Percentiles rank a stretch among this genome's conserved stretches.
Evolutionary conservation across 1,139 yeast species (phyloP).

Genomic region (Geotrichum phurueaensis): DNA sequence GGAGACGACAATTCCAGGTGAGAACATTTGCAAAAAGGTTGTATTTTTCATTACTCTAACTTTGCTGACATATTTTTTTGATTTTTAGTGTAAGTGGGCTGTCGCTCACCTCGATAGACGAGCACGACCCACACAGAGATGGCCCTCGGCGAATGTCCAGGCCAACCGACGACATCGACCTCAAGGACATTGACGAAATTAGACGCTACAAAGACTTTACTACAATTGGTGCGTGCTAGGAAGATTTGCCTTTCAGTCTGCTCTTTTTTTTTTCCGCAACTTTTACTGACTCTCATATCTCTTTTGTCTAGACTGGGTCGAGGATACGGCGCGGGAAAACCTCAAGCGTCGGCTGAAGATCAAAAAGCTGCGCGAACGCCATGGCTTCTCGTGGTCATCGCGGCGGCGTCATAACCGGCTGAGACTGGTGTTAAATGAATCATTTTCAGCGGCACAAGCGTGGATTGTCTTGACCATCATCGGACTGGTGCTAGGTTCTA

Average conservation of each 20-base stretch:
- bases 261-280: not conserved
- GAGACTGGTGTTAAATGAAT: conserved; percentile 16
- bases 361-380: conserved; percentile 17
- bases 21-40: not conserved
- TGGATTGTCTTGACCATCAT: conserved; percentile 73
- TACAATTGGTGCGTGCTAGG: conserved; percentile 24
- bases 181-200: conserved; percentile 28
- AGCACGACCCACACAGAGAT: not conserved
- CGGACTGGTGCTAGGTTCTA: conserved; percentile 70
- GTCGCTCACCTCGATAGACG: conserved; percentile 14
- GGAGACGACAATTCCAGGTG: not conserved
- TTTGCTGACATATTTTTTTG: not conserved
- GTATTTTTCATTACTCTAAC: not conserved
- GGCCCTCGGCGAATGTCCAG: not conserved
- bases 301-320: conserved; percentile 70
- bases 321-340: conserved; percentile 63
- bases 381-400: conserved; percentile 5
- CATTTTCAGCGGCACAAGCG: conserved; percentile 48
- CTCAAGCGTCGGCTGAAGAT: conserved; percentile 32
- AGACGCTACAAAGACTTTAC: conserved; percentile 35
- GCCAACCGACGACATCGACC: conserved; percentile 12
- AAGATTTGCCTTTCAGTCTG: not conserved
- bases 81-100: conserved; percentile 4
- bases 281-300: conserved; percentile 35
- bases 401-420: conserved; percentile 8